phyloP scores from a whole-genome alignment of 2,329 filamentous ascomycete species.

The Tolypocladium inflatum region DNA sequence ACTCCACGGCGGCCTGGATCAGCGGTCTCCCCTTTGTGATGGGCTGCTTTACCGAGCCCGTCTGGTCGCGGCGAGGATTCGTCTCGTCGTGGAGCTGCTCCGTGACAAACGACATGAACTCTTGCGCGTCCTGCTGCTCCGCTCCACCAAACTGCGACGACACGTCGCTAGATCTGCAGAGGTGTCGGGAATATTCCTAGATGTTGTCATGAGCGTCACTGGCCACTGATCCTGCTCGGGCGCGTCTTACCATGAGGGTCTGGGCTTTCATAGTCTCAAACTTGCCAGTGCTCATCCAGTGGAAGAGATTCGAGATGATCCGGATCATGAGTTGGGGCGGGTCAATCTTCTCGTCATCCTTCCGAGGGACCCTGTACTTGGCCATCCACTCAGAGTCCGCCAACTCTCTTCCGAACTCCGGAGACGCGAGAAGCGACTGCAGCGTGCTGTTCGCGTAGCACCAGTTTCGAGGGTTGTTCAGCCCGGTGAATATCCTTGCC shows the following conservation, averaged over 20 bases:
- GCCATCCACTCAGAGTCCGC: constrained; percentile 49
- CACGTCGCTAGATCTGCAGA: constrained; percentile 20
- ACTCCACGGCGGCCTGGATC: constrained; percentile 54
- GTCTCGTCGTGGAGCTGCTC: constrained; percentile 80
- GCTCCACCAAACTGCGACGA: constrained; percentile 54
- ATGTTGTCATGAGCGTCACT: neutral
- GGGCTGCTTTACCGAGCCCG: constrained; percentile 19
- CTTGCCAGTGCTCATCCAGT: constrained; percentile 44
- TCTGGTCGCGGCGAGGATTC: constrained; percentile 46
- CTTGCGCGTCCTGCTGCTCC: constrained; percentile 82
- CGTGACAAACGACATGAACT: constrained; percentile 78
- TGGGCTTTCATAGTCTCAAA: constrained; percentile 41
- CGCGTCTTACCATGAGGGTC: constrained; percentile 44
- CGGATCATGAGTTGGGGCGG: constrained; percentile 50
- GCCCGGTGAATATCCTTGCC: constrained; percentile 41
- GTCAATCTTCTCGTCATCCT: constrained; percentile 42
- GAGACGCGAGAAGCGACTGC: constrained; percentile 70
- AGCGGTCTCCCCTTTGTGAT: constrained; percentile 21
- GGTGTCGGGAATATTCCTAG: constrained; percentile 44
- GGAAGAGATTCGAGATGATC: constrained; percentile 49
- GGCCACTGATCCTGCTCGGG: neutral
- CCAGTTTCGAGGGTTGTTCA: constrained; percentile 71
- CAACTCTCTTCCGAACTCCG: constrained; percentile 56
- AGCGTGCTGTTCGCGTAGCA: constrained; percentile 92
- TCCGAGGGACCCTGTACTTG: constrained; percentile 59